Base-by-base conservation (phyloP, 1,284 basidiomycete species). In the Sporisorium sorghi region DNA sequence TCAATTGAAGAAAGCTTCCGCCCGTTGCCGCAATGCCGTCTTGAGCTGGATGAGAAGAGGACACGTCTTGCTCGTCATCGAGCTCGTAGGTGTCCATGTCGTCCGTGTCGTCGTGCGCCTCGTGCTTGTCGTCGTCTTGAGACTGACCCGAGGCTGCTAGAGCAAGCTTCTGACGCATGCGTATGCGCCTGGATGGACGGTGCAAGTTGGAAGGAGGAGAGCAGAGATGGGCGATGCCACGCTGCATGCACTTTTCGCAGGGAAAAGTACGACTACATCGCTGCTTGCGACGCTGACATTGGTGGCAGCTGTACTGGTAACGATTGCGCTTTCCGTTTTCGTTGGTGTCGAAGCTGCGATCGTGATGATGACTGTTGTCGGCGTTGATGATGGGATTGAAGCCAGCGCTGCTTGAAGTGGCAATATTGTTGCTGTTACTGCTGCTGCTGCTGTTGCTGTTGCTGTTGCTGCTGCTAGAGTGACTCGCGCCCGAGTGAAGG, bases 241-340 rank as follows among this genome's bases (percentile, higher is more conserved):
- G 61, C 47, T 72, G 69, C 43, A 62, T 40, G 35, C 69, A 72
- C 53, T 72, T 72, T 35, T 72, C 69, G 44, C 69, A 72, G 26
- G 69, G 69, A 19, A 62, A 66, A 28, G 63, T 72, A 12, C 69
- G 58, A 35, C 69, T 72, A 37, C 69, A 72, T 46, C 59, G 58
- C 52, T 72, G 69, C 33, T 72, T 72, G 43, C 69, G 69, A 11
- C 63, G 54, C 43, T 72, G 69, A n/a, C 69, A 72, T 53, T 72
- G 59, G 3, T 67, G 56, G 40, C 69, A 72, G 56, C 63, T 66
- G 59, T 72, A 72, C 49, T 72, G 69, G 23, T 72, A 72, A 28
- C 69, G 69, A 39, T 72, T 72, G n/a, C 69, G 58, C 40, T 72
- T 72, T 5, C 53, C 58, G 57, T 59, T 48, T 14, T 66, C 63